These are phyloP conservation scores for Solanum etuberosum DNA, from an alignment of 257 asterid genomes.

Conservation along the genomic window DNA sequence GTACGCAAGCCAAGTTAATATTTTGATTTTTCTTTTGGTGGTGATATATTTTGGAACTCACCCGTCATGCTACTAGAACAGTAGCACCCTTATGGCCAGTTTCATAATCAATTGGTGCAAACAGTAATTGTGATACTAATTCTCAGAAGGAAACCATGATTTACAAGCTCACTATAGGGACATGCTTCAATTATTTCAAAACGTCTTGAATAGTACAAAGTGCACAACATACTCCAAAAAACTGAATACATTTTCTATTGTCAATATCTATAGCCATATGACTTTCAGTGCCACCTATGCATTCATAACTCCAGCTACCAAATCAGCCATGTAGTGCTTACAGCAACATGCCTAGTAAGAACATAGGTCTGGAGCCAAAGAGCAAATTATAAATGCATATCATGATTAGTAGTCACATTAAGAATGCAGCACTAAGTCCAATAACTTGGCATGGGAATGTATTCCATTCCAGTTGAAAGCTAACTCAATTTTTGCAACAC, in stretches of 20 bases:
- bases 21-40: not conserved
- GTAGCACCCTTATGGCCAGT: not conserved
- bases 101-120: not conserved
- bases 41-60: not conserved
- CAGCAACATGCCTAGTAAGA: not conserved
- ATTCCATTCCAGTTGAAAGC: not conserved
- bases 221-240: not conserved
- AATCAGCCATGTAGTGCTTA: not conserved
- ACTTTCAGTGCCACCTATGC: not conserved
- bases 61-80: not conserved
- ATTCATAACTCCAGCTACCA: not conserved
- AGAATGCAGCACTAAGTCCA: not conserved
- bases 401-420: not conserved
- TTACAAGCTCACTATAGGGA: not conserved
- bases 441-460: not conserved
- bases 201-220: not conserved
- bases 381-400: not conserved
- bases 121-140: not conserved
- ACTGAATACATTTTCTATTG: not conserved
- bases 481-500: conserved; percentile 64
- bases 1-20: not conserved
- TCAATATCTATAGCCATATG: not conserved
- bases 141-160: not conserved
- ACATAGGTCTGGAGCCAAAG: not conserved
- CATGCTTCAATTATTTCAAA: not conserved